Conservation (phyloP, 352 stramenopile genomes). For the Phytophthora ohioensis region DNA sequence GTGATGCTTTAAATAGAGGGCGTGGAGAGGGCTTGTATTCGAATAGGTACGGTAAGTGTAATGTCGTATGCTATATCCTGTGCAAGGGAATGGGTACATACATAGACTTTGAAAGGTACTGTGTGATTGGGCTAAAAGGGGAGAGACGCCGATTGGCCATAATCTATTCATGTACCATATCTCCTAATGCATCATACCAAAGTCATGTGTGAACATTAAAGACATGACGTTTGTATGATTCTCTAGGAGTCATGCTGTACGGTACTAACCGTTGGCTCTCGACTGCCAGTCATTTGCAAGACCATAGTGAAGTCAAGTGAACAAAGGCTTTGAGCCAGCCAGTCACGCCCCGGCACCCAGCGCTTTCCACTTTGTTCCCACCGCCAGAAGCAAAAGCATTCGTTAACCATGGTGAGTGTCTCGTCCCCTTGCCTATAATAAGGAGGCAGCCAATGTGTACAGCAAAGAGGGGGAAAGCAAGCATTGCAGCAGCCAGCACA, state of each 20-base stretch:
- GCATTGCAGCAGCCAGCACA: constrained; percentile 6
- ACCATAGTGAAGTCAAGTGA: constrained; percentile 74
- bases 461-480: neutral
- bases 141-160: constrained; percentile 35
- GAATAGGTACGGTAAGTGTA: neutral
- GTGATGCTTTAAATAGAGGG: constrained; percentile 17
- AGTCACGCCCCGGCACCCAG: constrained; percentile 25
- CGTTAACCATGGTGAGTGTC: constrained; percentile 81
- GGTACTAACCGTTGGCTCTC: constrained; percentile 41
- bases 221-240: too few species aligned
- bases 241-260: too few species aligned
- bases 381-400: constrained; percentile 88
- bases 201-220: too few species aligned
- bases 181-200: too few species aligned
- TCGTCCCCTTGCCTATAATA: constrained; percentile 5
- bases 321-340: constrained; percentile 38
- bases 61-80: constrained; percentile 11
- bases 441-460: constrained; percentile 8
- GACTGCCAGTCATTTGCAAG: constrained; percentile 85
- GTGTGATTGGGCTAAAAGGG: constrained; percentile 40
- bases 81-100: neutral
- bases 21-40: neutral
- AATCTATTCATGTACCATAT: constrained; percentile 3
- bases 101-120: neutral
- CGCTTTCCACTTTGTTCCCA: constrained; percentile 77